Conservation (phyloP, 805 yeast species). For the Lipomyces orientalis region DNA sequence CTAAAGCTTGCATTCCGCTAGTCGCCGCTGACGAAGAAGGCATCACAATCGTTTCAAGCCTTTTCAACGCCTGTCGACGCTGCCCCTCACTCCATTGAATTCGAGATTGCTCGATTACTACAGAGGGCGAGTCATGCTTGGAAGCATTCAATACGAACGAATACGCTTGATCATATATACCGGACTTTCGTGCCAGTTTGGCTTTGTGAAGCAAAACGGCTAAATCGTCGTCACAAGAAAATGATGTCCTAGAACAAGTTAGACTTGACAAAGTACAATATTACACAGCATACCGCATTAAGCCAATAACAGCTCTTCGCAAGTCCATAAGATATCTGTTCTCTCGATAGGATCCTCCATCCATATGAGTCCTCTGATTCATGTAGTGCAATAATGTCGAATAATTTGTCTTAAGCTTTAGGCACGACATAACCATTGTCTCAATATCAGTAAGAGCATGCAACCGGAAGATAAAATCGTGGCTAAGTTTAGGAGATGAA, state of each 20-base stretch:
- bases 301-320: slow-evolving; percentile 56
- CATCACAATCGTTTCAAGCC: slow-evolving; percentile 22
- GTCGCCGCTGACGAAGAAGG: not conserved
- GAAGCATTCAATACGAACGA: slow-evolving; percentile 65
- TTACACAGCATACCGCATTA: slow-evolving; percentile 36
- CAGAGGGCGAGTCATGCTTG: slow-evolving; percentile 44
- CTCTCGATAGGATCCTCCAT: slow-evolving; percentile 62
- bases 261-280: not conserved
- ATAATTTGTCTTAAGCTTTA: slow-evolving; percentile 27
- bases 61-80: slow-evolving; percentile 72
- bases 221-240: slow-evolving; percentile 49
- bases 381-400: slow-evolving; percentile 29
- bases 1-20: not conserved
- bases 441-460: slow-evolving; percentile 69
- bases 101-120: slow-evolving; percentile 70
- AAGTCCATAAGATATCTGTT: slow-evolving; percentile 65
- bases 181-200: slow-evolving; percentile 66
- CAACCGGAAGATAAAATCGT: slow-evolving; percentile 56
- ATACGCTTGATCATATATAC: slow-evolving; percentile 74
- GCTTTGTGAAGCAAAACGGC: slow-evolving; percentile 60
- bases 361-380: slow-evolving; percentile 40
- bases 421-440: slow-evolving; percentile 43
- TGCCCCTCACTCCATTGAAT: slow-evolving; percentile 90
- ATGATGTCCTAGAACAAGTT: slow-evolving; percentile 12
- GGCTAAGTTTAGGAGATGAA: slow-evolving; percentile 58